These are phyloP conservation scores for Russula earlei DNA, from an alignment of 768 basidiomycete species.

Conservation along the genomic window DNA sequence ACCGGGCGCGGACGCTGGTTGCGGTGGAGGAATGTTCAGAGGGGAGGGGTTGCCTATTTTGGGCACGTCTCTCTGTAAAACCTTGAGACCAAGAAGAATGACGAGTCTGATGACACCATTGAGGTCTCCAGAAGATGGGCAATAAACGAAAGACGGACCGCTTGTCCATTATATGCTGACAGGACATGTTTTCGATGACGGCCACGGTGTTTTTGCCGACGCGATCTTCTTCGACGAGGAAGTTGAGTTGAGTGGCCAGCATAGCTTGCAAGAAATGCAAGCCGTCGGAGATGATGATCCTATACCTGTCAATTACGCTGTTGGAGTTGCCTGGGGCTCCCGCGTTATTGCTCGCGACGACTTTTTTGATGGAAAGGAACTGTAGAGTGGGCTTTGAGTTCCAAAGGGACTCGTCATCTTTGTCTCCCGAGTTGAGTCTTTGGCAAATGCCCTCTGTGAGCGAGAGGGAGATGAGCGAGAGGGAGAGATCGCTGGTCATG, in stretches of 20 bases:
- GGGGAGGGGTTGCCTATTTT: conserved; percentile 64
- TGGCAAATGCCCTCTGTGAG: conserved; percentile 17
- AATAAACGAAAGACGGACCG: conserved; percentile 41
- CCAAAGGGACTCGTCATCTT: conserved; percentile 20
- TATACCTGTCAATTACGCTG: conserved; percentile 41
- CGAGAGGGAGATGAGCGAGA: conserved; percentile 3
- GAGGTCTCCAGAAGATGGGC: conserved; percentile 1
- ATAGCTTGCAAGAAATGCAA: conserved; percentile 81
- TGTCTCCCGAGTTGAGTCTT: conserved; percentile 13
- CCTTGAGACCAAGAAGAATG: conserved; percentile 62
- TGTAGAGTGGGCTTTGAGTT: conserved; percentile 49
- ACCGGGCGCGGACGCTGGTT: conserved; percentile 3
- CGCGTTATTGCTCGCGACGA: conserved; percentile 33
- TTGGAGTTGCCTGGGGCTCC: conserved; percentile 12
- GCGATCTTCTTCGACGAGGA: conserved; percentile 51
- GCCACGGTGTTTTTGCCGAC: conserved; percentile 62
- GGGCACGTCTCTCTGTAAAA: conserved; percentile 42
- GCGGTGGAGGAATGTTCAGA: conserved; percentile 24
- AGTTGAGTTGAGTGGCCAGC: conserved; percentile 88
- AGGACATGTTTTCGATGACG: conserved; percentile 64
- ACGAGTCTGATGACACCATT: conserved; percentile 47
- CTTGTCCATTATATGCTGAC: conserved; percentile 77
- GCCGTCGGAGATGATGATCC: conserved; percentile 89
- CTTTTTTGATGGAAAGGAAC: conserved; percentile 75
- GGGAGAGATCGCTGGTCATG: not conserved